phyloP scores from a whole-genome alignment of 2,329 filamentous ascomycete genomes.

The Verticillium klebahnii region DNA sequence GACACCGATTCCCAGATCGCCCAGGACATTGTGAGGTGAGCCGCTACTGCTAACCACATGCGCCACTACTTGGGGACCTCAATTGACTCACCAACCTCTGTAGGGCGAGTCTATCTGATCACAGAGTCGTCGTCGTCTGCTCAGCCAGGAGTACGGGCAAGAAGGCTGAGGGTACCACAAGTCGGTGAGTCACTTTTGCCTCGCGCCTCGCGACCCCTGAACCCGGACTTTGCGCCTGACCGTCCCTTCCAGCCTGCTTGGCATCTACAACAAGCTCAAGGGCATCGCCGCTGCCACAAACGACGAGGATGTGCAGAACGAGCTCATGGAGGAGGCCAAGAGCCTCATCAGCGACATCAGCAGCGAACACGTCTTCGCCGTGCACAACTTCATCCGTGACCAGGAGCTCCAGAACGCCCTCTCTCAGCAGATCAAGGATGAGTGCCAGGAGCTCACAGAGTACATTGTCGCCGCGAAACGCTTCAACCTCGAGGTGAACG shows the following conservation, averaged over 20 bases:
- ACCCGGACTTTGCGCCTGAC: not conserved
- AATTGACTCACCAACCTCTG: slow-evolving; percentile 11
- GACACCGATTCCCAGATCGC: slow-evolving; percentile 41
- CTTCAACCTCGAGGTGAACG: slow-evolving; percentile 71
- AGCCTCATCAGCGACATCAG: slow-evolving; percentile 76
- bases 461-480: slow-evolving; percentile 61
- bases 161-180: slow-evolving; percentile 93
- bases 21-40: slow-evolving; percentile 62
- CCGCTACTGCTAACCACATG: not conserved
- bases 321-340: slow-evolving; percentile 61
- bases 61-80: not conserved
- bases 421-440: slow-evolving; percentile 62
- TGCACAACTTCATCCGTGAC: slow-evolving; percentile 56
- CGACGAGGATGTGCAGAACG: slow-evolving; percentile 46
- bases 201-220: not conserved
- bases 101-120: slow-evolving; percentile 58
- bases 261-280: slow-evolving; percentile 54
- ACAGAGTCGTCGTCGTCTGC: slow-evolving; percentile 87
- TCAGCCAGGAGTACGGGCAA: slow-evolving; percentile 92
- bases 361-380: slow-evolving; percentile 74
- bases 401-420: slow-evolving; percentile 54
- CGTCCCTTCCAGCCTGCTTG: slow-evolving; percentile 42
- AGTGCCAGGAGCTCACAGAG: slow-evolving; percentile 77
- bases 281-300: slow-evolving; percentile 48
- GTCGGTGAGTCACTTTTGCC: slow-evolving; percentile 60